Evolutionary conservation across 768 basidiomycete genomes (phyloP), one percentile per base, ranked within the genome.

Genomic region (Paxillus rubicundulus): DNA sequence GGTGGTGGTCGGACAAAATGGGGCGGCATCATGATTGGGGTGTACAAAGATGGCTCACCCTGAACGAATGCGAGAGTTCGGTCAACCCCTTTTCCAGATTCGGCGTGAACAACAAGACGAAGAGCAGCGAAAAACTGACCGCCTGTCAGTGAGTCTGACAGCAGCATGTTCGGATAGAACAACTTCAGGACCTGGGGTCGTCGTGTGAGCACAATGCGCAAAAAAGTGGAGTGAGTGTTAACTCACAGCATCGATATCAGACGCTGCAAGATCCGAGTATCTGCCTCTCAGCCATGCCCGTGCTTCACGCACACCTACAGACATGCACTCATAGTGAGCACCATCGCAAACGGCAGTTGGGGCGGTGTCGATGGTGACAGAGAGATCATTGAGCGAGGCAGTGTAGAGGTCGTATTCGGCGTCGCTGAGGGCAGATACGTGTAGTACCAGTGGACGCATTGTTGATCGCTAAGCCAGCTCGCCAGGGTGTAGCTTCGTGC

Each of bases 51-150:
- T 3, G 7, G 49, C 80, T 53, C 58, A 88, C 89, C 84, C 74
- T 92, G 89, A 1, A 86, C 77, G 57, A 92, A 92, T 0, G 85
- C 87, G 27, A 91, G 76, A 7, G 74, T 73, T 40, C 82, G 72
- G 53, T 91, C 87, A 2, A 87, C 67, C 8, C 80, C 76, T 52
- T 79, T 81, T 10, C 87, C 87, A n/a, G 61, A 61, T 60, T 81
- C 76, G 33, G 74, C 79, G 49, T 91, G 88, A 7, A 80, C 66
- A 1, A 86, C 78, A 2, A 92, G 79, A 37, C 89, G 71, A 20
- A 89, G 70, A 0, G 79, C 83, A 8, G 88, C 88, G 60, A 91
- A 91, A 64, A 91, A 88, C 59, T 92, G 85, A 14, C 85, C 84
- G 1, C 84, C 83, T 9, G 76, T 74, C 32, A 92, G 72, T 2